Percentiles rank a stretch among this genome's conserved stretches.
These are phyloP conservation scores for Dicorynia guianensis DNA, from an alignment of 306 rosid genomes.

Conservation along the genomic window DNA sequence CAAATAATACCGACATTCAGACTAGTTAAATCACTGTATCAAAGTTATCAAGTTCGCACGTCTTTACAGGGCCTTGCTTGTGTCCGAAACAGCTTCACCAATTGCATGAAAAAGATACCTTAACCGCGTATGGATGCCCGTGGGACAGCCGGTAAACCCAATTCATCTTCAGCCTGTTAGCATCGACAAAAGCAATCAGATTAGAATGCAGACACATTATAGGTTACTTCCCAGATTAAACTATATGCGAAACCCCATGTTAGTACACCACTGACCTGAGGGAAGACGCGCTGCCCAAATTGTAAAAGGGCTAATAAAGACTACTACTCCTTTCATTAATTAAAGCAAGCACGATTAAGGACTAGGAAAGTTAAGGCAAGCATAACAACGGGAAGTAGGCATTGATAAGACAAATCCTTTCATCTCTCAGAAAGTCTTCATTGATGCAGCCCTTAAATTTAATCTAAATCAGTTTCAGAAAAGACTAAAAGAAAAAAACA, in stretches of 20 bases:
- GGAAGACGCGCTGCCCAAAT: too few relatives aligned
- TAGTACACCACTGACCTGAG: too few relatives aligned
- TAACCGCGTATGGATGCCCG: conserved; percentile 82
- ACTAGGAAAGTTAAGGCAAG: neutral
- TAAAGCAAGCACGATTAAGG: neutral
- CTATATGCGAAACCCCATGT: too few relatives aligned
- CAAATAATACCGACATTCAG: conserved; percentile 41
- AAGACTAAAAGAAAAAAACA: too few relatives aligned
- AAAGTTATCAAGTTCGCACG: conserved; percentile 60
- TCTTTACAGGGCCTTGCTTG: conserved; percentile 53
- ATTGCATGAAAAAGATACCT: conserved; percentile 18
- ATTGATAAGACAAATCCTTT: too few relatives aligned
- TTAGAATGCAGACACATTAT: too few relatives aligned
- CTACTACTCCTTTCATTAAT: conserved; percentile 14
- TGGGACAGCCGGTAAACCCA: conserved; percentile 92
- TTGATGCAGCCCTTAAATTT: too few relatives aligned
- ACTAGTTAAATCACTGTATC: conserved; percentile 36
- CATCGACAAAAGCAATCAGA: conserved; percentile 37
- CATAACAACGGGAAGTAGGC: neutral
- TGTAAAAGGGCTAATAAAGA: neutral
- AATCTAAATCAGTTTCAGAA: too few relatives aligned
- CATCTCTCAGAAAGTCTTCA: too few relatives aligned
- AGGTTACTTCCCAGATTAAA: too few relatives aligned
- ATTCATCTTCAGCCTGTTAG: conserved; percentile 80
- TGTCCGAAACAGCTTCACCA: conserved; percentile 29